Conservation (phyloP, 495 filamentous ascomycete species). For the Alectoria sarmentosa region DNA sequence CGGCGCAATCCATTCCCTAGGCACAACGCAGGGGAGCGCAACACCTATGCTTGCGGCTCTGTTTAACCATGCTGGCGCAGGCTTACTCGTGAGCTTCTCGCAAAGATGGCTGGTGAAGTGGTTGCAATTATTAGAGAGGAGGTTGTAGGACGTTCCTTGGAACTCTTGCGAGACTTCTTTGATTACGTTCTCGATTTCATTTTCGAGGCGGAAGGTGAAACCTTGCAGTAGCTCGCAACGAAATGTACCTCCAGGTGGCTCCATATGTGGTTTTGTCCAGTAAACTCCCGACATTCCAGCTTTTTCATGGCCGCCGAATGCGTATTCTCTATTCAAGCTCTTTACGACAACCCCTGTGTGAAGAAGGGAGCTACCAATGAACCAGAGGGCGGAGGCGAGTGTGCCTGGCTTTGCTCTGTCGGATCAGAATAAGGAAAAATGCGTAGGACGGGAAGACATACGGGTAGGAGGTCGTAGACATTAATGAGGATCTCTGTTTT, state of each 20-base stretch:
- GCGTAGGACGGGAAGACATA: slow-evolving; percentile 32
- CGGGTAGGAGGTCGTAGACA: slow-evolving; percentile 71
- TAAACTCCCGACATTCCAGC: slow-evolving; percentile 66
- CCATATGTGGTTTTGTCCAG: slow-evolving; percentile 59
- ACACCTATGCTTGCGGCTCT: slow-evolving; percentile 72
- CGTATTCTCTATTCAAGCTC: slow-evolving; percentile 60
- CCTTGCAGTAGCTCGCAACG: slow-evolving; percentile 62
- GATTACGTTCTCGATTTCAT: slow-evolving; percentile 61
- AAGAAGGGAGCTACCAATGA: slow-evolving; percentile 60
- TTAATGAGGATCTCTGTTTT: slow-evolving; percentile 71
- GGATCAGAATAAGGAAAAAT: slow-evolving; percentile 2
- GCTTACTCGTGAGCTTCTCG: slow-evolving; percentile 52
- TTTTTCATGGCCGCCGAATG: slow-evolving; percentile 71
- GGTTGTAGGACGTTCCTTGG: slow-evolving; percentile 62
- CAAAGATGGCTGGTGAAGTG: slow-evolving; percentile 71
- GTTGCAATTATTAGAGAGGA: slow-evolving; percentile 75
- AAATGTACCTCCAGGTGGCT: slow-evolving; percentile 69
- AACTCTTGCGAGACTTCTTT: slow-evolving; percentile 59
- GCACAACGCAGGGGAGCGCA: slow-evolving; percentile 70
- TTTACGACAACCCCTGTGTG: slow-evolving; percentile 72
- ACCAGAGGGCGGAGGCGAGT: slow-evolving; percentile 63
- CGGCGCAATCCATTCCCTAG: slow-evolving; percentile 67
- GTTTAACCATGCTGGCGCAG: slow-evolving; percentile 66
- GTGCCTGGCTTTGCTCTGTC: slow-evolving; percentile 49
- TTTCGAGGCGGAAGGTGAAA: slow-evolving; percentile 53